Base-by-base conservation (phyloP, 2,329 filamentous ascomycete species). In the Teratosphaeria pseudoeucalypti region DNA sequence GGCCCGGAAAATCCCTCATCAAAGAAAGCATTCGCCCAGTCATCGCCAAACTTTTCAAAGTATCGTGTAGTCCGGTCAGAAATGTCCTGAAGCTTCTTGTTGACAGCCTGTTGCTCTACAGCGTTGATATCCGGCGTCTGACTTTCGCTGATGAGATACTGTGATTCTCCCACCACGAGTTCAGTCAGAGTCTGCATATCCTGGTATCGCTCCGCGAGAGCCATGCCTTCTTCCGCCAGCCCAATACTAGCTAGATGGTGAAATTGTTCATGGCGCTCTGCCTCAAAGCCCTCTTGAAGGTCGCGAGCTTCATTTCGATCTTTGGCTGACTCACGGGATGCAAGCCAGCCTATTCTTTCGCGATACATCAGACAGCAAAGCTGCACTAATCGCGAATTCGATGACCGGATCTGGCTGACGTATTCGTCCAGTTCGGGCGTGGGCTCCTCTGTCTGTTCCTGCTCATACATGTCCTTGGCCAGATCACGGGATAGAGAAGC, bases 11-110 rank as follows among this genome's bases (percentile, higher is more conserved):
- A 86, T 58, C 92, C 80, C 63, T 87, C 86, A 60, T 89, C 83
- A 72, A 95, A 97, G 62, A 90, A 88, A 0, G 90, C 88, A 66
- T 86, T 85, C 3, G 87, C 85, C 72, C 88, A 91, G 0, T 78
- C 76, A 63, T 85, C 78, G 16, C 84, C 84, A 65, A 88, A 89
- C 29, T 75, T 78, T n/a, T 80, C 77, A 67, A 91, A 88, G 66
- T 82, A 81, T 6, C 71, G 65, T 32, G 71, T 68, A n/a, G 80
- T 74, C 16, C 77, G 69, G 43, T 77, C 74, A 10, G 76, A 74
- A 63, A 78, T 76, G 11, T 70, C 67, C 58, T 77, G 65, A 47
- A 63, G 34, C 34, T 55, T 14, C 47, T 55, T 34, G 14, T 29
- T 49, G 19, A 52, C 53, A 11, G 52, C 37, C 23, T 64, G 29